phyloP scores from a whole-genome alignment of 2,329 filamentous ascomycete species.

The Pseudocercospora macadamiae region DNA sequence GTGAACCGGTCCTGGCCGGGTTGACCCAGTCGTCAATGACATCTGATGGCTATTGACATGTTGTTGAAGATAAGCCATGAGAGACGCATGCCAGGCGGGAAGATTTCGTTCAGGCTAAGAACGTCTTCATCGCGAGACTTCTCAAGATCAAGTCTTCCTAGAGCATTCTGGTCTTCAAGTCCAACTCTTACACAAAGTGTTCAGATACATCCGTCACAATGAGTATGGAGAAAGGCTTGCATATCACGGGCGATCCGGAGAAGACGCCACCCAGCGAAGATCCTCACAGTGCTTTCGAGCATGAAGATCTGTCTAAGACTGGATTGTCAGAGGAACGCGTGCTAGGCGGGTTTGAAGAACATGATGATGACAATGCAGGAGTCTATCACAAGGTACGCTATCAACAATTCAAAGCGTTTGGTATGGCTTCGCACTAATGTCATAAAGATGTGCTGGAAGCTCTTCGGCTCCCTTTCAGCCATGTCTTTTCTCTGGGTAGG shows the following conservation, averaged over 20 bases:
- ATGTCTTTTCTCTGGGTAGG: constrained; percentile 65
- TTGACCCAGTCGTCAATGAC: not conserved
- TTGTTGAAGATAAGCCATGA: constrained; percentile 17
- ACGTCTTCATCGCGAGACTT: no score
- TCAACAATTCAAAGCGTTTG: not conserved
- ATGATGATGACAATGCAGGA: constrained; percentile 22
- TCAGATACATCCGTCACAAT: not conserved
- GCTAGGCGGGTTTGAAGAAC: constrained; percentile 14
- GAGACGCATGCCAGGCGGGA: no score
- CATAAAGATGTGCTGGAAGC: constrained; percentile 14
- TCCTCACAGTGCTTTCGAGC: not conserved
- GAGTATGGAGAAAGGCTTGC: not conserved
- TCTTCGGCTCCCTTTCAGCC: constrained; percentile 45
- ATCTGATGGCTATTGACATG: no score
- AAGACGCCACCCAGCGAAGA: not conserved
- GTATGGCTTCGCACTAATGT: no score
- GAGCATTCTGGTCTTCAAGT: no score
- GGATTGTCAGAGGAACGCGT: no score
- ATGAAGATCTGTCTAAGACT: no score
- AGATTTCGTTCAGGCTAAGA: no score
- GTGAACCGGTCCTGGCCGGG: not conserved
- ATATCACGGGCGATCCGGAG: not conserved
- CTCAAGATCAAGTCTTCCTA: no score
- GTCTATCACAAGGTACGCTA: constrained; percentile 22
- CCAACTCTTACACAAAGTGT: no score